Base-by-base conservation (phyloP, 352 stramenopile species). In the Thalassiosira exigua region DNA sequence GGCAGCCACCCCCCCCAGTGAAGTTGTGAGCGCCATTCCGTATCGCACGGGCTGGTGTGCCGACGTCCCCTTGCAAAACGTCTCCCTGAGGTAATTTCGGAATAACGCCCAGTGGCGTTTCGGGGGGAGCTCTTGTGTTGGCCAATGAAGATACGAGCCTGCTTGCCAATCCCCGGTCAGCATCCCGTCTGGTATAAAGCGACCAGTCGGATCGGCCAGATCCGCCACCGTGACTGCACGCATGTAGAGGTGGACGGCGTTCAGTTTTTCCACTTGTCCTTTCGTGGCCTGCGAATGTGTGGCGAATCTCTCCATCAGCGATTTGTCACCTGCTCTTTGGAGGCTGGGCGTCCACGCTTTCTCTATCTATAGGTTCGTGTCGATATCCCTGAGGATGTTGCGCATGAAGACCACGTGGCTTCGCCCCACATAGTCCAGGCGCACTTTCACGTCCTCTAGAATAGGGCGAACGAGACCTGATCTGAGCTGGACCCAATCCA, bases 301-400 rank as follows among this genome's bases (percentile, higher is more conserved):
- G 0, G 42, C 3, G 17, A 76, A 62, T 11, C 0, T 19, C n/a
- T 69, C 46, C 68, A 76, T 76, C 7, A 76, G 0, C 4, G 54
- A 69, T 5, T 29, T 17, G 30, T 76, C 68, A 2, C 22, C 26
- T 19, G 27, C 46, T 19, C 57, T 39, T 60, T 76, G 68, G 1
- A 69, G 26, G 1, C 36, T 1, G 17, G 68, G 68, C 24, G 54
- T 51, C 68, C 68, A 76, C 14, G 30, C n/a, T 5, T 66, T n/a
- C 12, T 78, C 69, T 17, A 66, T 32, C 59, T 50, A 71, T 11
- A 71, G 14, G 5, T 41, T 32, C 0, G 32, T 50, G 0, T 57
- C 69, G 9, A 77, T 69, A 26, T 53, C 41, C 1, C 42, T 11
- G 19, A 75, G 19, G 19, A 26, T 2, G 3, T 50, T 14, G 0